These are phyloP conservation scores for Silene uniflora DNA, from an alignment of 148 eudicot genomes.

Conservation along the genomic window DNA sequence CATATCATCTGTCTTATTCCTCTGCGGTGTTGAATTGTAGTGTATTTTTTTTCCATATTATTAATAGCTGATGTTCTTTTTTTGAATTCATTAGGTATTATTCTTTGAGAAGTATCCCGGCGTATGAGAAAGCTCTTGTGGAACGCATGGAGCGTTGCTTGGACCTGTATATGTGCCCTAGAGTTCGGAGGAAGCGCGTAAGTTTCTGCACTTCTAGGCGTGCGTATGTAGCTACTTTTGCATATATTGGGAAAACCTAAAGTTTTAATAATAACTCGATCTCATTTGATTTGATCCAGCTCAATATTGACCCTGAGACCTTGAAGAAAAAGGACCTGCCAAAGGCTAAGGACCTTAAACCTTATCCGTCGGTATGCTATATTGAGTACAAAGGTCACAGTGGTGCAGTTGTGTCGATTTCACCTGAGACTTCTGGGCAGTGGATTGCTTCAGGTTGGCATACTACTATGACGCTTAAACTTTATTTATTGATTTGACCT, in stretches of 20 bases:
- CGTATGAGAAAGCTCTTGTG: constrained; percentile 64
- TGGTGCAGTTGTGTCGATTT: constrained; percentile 75
- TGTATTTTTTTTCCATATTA: background rate
- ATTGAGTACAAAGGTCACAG: constrained; percentile 87
- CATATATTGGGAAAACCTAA: background rate
- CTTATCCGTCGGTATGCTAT: constrained; percentile 78
- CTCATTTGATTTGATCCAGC: constrained; percentile 35
- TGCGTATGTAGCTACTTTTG: background rate
- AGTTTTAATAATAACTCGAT: background rate
- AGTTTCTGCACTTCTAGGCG: constrained; percentile 25
- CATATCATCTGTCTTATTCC: background rate
- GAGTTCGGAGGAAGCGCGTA: constrained; percentile 85
- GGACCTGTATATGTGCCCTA: constrained; percentile 87
- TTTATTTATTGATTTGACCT: background rate
- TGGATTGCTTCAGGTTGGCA: constrained; percentile 93
- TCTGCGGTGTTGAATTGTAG: background rate
- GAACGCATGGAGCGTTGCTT: constrained; percentile 81
- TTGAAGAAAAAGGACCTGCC: constrained; percentile 76
- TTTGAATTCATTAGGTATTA: constrained; percentile 44
- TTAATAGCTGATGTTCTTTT: constrained; percentile 11
- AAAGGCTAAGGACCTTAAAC: constrained; percentile 79
- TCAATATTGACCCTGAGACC: constrained; percentile 89
- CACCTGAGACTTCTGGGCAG: constrained; percentile 76
- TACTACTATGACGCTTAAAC: background rate
- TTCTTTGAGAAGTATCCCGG: constrained; percentile 84